Evolutionary conservation across 192 early-diverging fungal species (phyloP).

Genomic region (Coemansia sp.): DNA sequence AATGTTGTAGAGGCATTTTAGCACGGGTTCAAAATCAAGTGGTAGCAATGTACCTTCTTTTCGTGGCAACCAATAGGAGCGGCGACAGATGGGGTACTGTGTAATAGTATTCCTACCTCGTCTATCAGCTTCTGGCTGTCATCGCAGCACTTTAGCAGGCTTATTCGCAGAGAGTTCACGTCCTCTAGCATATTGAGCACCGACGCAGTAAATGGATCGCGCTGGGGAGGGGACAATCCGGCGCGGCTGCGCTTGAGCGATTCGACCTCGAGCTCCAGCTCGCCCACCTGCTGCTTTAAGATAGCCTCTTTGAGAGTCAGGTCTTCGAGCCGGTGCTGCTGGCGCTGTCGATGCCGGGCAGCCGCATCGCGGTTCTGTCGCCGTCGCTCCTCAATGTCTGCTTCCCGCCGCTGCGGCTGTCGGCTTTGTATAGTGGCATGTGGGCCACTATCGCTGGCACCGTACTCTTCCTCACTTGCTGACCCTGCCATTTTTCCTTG

Average conservation of each 20-base stretch:
- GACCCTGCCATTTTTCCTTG: background rate
- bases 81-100: background rate
- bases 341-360: slow-evolving; percentile 38
- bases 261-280: slow-evolving; percentile 30
- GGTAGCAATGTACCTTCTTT: background rate
- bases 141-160: slow-evolving; percentile 1
- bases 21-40: background rate
- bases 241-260: slow-evolving; percentile 11
- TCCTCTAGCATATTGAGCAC: slow-evolving; percentile 21
- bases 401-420: background rate
- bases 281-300: slow-evolving; percentile 34
- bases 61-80: background rate
- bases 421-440: background rate
- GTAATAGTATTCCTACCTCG: slow-evolving; percentile 9
- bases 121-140: slow-evolving; percentile 12
- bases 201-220: slow-evolving; percentile 28
- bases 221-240: slow-evolving; percentile 14
- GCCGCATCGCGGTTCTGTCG: slow-evolving; percentile 50
- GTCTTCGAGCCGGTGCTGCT: slow-evolving; percentile 28
- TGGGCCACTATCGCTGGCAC: background rate
- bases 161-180: slow-evolving; percentile 15
- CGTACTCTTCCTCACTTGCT: background rate
- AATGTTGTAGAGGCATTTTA: background rate
- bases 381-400: slow-evolving; percentile 20
- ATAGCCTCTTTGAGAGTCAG: slow-evolving; percentile 27